Percentiles rank a stretch among this genome's conserved stretches.
phyloP scores from a whole-genome alignment of 768 basidiomycete genomes.

The Mycena kentingensis region DNA sequence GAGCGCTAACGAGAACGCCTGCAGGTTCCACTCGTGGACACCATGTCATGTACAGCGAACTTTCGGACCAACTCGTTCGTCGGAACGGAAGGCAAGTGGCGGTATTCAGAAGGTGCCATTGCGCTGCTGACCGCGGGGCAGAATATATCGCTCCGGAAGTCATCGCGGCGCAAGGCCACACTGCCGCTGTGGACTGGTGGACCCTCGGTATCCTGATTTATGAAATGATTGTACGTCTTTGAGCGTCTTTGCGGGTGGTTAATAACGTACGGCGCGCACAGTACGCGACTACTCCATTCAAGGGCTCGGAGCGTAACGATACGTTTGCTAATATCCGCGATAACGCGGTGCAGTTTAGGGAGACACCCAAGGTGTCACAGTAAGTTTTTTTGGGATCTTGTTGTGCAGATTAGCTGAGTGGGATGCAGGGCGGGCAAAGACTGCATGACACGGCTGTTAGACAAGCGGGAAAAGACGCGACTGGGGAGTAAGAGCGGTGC shows the following conservation, averaged over 20 bases:
- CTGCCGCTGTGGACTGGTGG: conserved; percentile 99
- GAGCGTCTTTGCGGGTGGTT: conserved; percentile 33
- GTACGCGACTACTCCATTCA: conserved; percentile 99
- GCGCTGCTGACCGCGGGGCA: conserved; percentile 42
- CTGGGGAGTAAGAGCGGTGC: conserved; percentile 93
- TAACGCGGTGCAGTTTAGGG: conserved; percentile 83
- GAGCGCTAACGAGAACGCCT: conserved; percentile 20
- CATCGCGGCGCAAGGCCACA: conserved; percentile 94
- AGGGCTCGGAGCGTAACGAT: conserved; percentile 90
- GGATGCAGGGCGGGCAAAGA: conserved; percentile 79
- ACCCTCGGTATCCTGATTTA: conserved; percentile 97
- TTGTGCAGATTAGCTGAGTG: conserved; percentile 13
- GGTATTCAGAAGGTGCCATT: conserved; percentile 26
- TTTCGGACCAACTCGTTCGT: conserved; percentile 99
- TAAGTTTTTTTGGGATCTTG: conserved; percentile 41
- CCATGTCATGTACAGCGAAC: conserved; percentile 94
- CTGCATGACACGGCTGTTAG: conserved; percentile 80
- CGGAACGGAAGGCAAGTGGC: conserved; percentile 87
- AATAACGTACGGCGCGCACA: conserved; percentile 48
- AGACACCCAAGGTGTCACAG: conserved; percentile 76
- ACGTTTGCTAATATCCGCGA: conserved; percentile 96
- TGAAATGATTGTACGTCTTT: conserved; percentile 92
- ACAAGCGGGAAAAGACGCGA: conserved; percentile 88
- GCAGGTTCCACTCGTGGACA: conserved; percentile 92
- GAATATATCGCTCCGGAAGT: conserved; percentile 99